A percentile compares a stretch with the other conserved stretches of the same genome.
These are phyloP conservation scores for Pestalotiopsis sp. DNA, from an alignment of 2,329 filamentous ascomycete species.

Conservation along the genomic window DNA sequence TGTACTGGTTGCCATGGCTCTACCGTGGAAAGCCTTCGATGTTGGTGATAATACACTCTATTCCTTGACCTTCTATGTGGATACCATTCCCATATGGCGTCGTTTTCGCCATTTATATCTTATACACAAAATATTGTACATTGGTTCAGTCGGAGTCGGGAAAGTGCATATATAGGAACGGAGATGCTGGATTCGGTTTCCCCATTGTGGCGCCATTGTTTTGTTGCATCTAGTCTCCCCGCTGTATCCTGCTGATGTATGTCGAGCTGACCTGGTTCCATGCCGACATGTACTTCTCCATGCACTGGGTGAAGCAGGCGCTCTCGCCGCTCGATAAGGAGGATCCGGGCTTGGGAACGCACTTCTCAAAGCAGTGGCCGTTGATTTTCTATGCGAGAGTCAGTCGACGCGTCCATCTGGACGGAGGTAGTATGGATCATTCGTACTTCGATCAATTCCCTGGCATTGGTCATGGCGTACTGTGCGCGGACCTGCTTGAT, in stretches of 20 bases:
- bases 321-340: constrained; percentile 70
- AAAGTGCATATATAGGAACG: not conserved
- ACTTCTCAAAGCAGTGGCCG: constrained; percentile 79
- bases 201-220: not conserved
- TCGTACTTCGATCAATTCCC: constrained; percentile 69
- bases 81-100: not conserved
- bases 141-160: not conserved
- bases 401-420: not conserved
- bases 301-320: constrained; percentile 73
- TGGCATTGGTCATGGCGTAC: constrained; percentile 69
- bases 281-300: constrained; percentile 82
- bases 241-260: constrained; percentile 67
- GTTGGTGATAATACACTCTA: not conserved
- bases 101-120: not conserved
- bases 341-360: constrained; percentile 69
- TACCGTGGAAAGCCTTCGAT: not conserved
- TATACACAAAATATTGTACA: constrained; percentile 9
- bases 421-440: not conserved
- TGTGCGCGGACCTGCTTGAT: constrained; percentile 68
- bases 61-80: not conserved
- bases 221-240: constrained; percentile 39
- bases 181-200: not conserved
- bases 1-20: not conserved
- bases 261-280: constrained; percentile 76
- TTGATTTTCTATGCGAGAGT: constrained; percentile 67